Evolutionary conservation across 164 flowering plant genomes (phyloP).

Genomic region (Akebia trifoliata): DNA sequence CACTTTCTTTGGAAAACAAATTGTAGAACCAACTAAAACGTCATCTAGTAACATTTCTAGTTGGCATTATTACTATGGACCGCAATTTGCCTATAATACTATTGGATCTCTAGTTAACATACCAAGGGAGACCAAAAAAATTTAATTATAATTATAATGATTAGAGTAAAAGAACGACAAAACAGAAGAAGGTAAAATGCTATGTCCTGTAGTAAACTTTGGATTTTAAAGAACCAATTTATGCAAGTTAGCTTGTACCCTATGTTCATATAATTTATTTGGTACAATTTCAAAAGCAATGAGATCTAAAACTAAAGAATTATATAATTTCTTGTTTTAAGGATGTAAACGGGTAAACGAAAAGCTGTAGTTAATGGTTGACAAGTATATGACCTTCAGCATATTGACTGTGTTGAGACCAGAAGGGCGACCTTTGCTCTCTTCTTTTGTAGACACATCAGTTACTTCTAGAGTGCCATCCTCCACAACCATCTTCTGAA

Average conservation of each 20-base stretch:
- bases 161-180: too few relatives aligned
- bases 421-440: slow-evolving; percentile 71
- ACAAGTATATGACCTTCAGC: slow-evolving; percentile 52
- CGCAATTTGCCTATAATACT: too few relatives aligned
- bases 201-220: background rate
- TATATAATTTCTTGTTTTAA: background rate
- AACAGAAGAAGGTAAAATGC: background rate
- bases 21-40: too few relatives aligned
- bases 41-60: too few relatives aligned
- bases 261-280: background rate
- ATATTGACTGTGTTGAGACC: slow-evolving; percentile 96
- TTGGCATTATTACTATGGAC: too few relatives aligned
- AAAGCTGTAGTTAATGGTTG: background rate
- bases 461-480: slow-evolving; percentile 62
- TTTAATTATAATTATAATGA: too few relatives aligned
- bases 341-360: background rate
- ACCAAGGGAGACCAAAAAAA: too few relatives aligned
- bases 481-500: slow-evolving; percentile 67
- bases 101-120: too few relatives aligned
- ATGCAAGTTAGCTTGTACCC: background rate
- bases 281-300: background rate
- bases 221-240: background rate
- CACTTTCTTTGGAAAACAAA: too few relatives aligned
- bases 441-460: slow-evolving; percentile 63
- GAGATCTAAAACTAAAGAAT: background rate